These are phyloP conservation scores for Henckelia pumila DNA, from an alignment of 257 asterid species.

Conservation along the genomic window DNA sequence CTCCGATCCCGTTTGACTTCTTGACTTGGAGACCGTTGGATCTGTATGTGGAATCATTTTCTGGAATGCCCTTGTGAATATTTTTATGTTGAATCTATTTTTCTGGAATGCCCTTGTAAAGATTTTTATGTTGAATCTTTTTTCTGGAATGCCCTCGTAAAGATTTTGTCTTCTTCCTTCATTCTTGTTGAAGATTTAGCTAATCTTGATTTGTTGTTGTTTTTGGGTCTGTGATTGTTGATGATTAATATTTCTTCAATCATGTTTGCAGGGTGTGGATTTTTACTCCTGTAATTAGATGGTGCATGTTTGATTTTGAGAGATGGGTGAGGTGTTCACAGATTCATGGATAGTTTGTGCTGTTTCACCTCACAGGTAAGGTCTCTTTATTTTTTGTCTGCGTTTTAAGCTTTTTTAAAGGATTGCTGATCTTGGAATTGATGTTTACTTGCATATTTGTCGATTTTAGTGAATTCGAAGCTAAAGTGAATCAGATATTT, in stretches of 20 bases:
- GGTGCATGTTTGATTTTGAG: neutral
- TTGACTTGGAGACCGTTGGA: neutral
- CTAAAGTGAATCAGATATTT: neutral
- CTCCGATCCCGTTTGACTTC: neutral
- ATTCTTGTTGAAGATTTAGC: neutral
- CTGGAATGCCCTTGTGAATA: too few relatives aligned
- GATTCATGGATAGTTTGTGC: neutral
- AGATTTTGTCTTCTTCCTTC: neutral
- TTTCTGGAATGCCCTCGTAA: neutral
- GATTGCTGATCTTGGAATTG: neutral
- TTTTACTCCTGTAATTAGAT: neutral
- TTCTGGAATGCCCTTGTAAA: too few relatives aligned
- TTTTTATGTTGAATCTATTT: too few relatives aligned
- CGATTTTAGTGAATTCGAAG: neutral
- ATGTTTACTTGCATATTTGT: neutral
- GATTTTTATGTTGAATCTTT: neutral
- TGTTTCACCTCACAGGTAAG: neutral
- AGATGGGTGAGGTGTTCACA: neutral
- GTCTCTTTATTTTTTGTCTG: neutral
- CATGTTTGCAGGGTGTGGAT: neutral
- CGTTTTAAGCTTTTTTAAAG: neutral
- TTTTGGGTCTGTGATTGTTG: neutral
- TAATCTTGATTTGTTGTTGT: neutral
- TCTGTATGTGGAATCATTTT: too few relatives aligned
- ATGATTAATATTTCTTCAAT: neutral